Evolutionary conservation across 2,329 filamentous ascomycete genomes (phyloP).

Genomic region (Talaromyces sp.): DNA sequence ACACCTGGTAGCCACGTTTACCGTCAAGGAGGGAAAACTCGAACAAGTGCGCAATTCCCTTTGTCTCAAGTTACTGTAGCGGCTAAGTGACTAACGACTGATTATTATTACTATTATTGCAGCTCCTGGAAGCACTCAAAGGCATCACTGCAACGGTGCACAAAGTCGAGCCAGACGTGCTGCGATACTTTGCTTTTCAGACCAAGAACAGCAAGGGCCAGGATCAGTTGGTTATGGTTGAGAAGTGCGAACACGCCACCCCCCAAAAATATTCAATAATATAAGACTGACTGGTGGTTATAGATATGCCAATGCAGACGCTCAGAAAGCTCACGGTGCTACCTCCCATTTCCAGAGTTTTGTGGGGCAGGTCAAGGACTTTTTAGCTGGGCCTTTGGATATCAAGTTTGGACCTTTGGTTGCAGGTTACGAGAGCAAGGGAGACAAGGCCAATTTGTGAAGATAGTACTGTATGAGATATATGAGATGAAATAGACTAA

Average conservation of each 20-base stretch:
- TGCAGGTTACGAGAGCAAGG: background rate
- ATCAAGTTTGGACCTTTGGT: background rate
- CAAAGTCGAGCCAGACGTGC: background rate
- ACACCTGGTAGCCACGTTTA: background rate
- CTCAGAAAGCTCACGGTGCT: background rate
- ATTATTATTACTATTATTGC: background rate
- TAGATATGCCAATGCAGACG: slow-evolving; percentile 3
- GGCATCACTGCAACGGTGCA: background rate
- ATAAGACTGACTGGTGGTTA: no score
- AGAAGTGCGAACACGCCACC: background rate
- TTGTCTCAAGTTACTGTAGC: no score
- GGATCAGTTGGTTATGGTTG: slow-evolving; percentile 4
- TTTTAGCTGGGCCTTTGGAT: slow-evolving; percentile 4
- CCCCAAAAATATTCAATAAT: no score
- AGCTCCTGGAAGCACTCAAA: slow-evolving; percentile 2
- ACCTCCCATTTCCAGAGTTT: slow-evolving; percentile 3
- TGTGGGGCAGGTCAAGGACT: background rate
- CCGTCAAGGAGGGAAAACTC: slow-evolving; percentile 5
- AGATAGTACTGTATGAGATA: background rate
- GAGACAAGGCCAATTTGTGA: no score
- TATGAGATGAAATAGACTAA: background rate
- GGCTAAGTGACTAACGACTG: background rate
- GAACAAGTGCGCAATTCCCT: background rate
- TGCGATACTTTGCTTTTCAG: slow-evolving; percentile 1
- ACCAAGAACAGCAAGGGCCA: slow-evolving; percentile 6